phyloP scores from a whole-genome alignment of 495 filamentous ascomycete genomes.

The Penicillium simplicissimum region DNA sequence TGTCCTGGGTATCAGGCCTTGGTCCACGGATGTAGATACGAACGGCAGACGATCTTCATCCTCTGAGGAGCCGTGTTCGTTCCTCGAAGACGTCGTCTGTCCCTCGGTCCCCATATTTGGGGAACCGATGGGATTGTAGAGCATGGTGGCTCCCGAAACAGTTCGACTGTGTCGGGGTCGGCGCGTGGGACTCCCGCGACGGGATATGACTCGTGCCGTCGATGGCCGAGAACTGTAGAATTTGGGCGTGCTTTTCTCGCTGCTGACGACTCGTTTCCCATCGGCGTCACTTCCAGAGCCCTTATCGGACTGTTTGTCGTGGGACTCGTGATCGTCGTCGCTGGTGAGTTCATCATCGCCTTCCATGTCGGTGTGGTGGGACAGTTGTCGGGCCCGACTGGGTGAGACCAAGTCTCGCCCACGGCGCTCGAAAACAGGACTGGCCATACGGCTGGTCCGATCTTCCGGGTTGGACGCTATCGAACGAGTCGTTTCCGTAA shows the following conservation, averaged over 20 bases:
- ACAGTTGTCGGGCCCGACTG: conserved; percentile 38
- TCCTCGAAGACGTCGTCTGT: conserved; percentile 29
- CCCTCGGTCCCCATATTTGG: conserved; percentile 50
- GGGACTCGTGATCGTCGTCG: conserved; percentile 63
- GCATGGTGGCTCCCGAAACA: conserved; percentile 73
- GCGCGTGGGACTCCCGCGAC: conserved; percentile 42
- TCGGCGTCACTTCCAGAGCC: conserved; percentile 31
- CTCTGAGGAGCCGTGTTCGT: conserved; percentile 28
- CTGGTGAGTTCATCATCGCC: conserved; percentile 91
- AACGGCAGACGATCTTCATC: conserved; percentile 17
- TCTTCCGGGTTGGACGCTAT: conserved; percentile 62
- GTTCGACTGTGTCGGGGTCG: conserved; percentile 53
- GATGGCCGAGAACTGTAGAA: conserved; percentile 51
- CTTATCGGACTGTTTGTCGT: conserved; percentile 33
- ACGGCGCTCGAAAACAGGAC: conserved; percentile 34
- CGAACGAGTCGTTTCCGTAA: conserved; percentile 53
- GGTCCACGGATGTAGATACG: conserved; percentile 29
- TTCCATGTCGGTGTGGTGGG: conserved; percentile 72
- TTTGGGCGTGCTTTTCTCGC: conserved; percentile 37
- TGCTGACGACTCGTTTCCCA: conserved; percentile 11
- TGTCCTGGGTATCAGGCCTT: conserved; percentile 30
- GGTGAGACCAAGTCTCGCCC: conserved; percentile 24
- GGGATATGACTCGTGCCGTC: conserved; percentile 41
- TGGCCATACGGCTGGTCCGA: conserved; percentile 30
- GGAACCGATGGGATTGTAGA: conserved; percentile 55